Percentiles rank a stretch among this genome's conserved stretches.
Evolutionary conservation across 2,329 filamentous ascomycete genomes (phyloP).

Genomic region (Colletotrichum magnum): DNA sequence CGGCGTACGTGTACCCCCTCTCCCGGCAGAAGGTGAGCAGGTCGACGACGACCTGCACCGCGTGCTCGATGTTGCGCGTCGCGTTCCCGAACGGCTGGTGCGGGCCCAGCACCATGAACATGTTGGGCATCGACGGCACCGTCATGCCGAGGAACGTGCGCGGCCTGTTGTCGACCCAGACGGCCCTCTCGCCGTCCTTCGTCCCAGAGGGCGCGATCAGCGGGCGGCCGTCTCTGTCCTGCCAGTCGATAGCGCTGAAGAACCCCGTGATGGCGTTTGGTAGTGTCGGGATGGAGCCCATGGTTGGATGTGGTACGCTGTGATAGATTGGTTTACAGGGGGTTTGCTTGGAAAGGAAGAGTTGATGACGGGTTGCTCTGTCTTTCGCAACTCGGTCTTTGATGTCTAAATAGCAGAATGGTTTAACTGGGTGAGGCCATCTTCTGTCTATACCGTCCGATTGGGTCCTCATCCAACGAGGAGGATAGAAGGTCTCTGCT

Average conservation of each 20-base stretch:
- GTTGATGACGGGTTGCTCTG: neutral
- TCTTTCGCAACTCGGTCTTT: too few relatives aligned
- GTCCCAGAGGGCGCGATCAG: slow-evolving; percentile 19
- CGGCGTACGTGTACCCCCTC: slow-evolving; percentile 52
- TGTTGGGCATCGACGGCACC: slow-evolving; percentile 60
- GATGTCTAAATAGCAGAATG: slow-evolving; percentile 2
- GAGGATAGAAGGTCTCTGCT: neutral
- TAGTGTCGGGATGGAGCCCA: slow-evolving; percentile 29
- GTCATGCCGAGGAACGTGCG: slow-evolving; percentile 59
- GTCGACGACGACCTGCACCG: slow-evolving; percentile 54
- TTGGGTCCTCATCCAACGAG: neutral
- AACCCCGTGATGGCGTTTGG: slow-evolving; percentile 42
- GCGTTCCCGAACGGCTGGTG: slow-evolving; percentile 61
- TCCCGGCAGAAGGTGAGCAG: slow-evolving; percentile 51
- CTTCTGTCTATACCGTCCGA: neutral
- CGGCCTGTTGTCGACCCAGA: slow-evolving; percentile 52
- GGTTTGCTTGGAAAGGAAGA: neutral
- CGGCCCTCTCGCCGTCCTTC: slow-evolving; percentile 45
- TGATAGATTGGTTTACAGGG: neutral
- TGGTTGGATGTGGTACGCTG: neutral
- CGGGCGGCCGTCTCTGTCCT: slow-evolving; percentile 45
- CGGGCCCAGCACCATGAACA: slow-evolving; percentile 61
- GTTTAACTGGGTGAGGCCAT: neutral
- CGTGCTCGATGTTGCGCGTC: slow-evolving; percentile 57
- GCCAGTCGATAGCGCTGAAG: slow-evolving; percentile 52